Percentiles rank a stretch among this genome's conserved stretches.
Evolutionary conservation across 805 yeast genomes (phyloP).

Genomic region (Debaryomyces castellii): DNA sequence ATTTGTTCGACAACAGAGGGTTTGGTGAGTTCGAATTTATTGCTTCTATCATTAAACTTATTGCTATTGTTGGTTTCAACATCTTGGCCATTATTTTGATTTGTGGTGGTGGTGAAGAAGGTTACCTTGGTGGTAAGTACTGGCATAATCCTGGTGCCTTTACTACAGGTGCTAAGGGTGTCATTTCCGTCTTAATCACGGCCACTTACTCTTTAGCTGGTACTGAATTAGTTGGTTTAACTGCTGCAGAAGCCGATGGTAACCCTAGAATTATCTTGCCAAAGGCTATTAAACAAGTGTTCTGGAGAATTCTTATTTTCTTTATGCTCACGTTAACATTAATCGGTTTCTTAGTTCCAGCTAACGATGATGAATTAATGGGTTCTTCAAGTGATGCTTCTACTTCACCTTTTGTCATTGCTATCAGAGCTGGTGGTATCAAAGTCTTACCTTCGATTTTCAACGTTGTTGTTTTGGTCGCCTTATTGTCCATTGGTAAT

Average conservation of each 20-base stretch:
- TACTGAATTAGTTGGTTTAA: constrained; percentile 41
- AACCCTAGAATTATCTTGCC: constrained; percentile 40
- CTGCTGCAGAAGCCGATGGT: constrained; percentile 37
- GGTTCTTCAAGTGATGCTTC: constrained; percentile 28
- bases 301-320: constrained; percentile 41
- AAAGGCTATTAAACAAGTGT: constrained; percentile 42
- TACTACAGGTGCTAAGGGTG: constrained; percentile 42
- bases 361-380: constrained; percentile 22
- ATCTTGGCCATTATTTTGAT: constrained; percentile 39
- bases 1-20: constrained; percentile 34
- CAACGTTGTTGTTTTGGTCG: constrained; percentile 41
- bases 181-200: constrained; percentile 36
- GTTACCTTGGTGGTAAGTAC: constrained; percentile 36
- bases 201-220: constrained; percentile 46
- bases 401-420: constrained; percentile 44
- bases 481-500: constrained; percentile 42
- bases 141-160: constrained; percentile 40
- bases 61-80: constrained; percentile 41
- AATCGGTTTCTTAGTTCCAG: constrained; percentile 40
- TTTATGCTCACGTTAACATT: constrained; percentile 41
- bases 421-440: constrained; percentile 41
- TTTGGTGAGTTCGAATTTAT: constrained; percentile 40
- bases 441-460: constrained; percentile 42
- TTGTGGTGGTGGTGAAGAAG: constrained; percentile 42
- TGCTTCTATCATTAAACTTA: constrained; percentile 33